A percentile compares a stretch with the other conserved stretches of the same genome.
These are phyloP conservation scores for Beauveria sp. DNA, from an alignment of 2,329 filamentous ascomycete species.

Conservation along the genomic window DNA sequence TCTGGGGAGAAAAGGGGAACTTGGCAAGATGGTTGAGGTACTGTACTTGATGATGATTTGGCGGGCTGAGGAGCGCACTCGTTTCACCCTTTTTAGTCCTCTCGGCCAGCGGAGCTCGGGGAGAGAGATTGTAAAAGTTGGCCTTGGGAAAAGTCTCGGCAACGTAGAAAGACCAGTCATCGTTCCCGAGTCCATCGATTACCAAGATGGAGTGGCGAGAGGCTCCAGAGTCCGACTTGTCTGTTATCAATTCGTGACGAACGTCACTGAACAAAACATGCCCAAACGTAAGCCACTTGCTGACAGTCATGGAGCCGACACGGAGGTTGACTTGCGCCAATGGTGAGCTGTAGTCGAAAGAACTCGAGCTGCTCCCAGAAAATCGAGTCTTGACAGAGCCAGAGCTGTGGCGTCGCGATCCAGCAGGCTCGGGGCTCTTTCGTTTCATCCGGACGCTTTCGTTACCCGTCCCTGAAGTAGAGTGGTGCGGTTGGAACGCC, in stretches of 20 bases:
- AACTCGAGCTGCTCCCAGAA: slow-evolving; percentile 39
- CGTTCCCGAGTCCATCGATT: slow-evolving; percentile 77
- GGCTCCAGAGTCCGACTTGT: slow-evolving; percentile 33
- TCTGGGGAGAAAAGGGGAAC: slow-evolving; percentile 69
- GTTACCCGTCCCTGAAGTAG: slow-evolving; percentile 37
- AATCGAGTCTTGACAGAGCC: slow-evolving; percentile 28
- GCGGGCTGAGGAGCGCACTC: slow-evolving; percentile 48
- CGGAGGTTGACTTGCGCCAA: slow-evolving; percentile 67
- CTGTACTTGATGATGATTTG: slow-evolving; percentile 70
- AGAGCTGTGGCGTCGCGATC: slow-evolving; percentile 21
- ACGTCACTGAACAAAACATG: slow-evolving; percentile 77
- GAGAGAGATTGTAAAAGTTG: slow-evolving; percentile 69
- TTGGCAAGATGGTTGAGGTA: slow-evolving; percentile 54
- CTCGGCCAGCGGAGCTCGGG: slow-evolving; percentile 42
- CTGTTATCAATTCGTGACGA: slow-evolving; percentile 57
- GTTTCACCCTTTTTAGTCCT: slow-evolving; percentile 34
- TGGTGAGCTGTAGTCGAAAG: slow-evolving; percentile 52
- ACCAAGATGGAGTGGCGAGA: slow-evolving; percentile 59
- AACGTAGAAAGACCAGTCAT: slow-evolving; percentile 82
- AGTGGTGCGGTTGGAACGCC: slow-evolving; percentile 38
- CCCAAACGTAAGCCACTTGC: slow-evolving; percentile 81
- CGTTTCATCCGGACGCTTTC: slow-evolving; percentile 21
- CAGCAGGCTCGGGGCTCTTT: neutral
- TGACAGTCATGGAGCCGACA: slow-evolving; percentile 75
- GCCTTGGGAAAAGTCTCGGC: slow-evolving; percentile 70